A percentile compares a stretch with the other conserved stretches of the same genome.
phyloP scores from a whole-genome alignment of 2,329 filamentous ascomycete species.

The Aureobasidium subglaciale region DNA sequence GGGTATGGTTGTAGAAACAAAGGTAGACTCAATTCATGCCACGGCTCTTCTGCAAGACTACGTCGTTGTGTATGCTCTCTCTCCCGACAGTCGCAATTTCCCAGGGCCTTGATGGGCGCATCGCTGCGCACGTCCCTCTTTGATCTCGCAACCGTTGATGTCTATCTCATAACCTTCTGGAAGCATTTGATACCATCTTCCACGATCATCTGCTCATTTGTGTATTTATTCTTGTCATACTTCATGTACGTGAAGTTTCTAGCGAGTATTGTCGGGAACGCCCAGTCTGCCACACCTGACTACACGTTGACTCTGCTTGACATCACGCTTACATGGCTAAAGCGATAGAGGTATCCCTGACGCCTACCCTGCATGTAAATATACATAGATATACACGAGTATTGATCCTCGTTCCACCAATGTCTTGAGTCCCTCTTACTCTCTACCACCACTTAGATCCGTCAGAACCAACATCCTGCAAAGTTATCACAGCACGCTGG shows the following conservation, averaged over 20 bases:
- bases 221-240: no score
- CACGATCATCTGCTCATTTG: no score
- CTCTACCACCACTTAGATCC: constrained; percentile 6
- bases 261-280: no score
- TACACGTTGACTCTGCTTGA: not conserved
- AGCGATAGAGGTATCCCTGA: not conserved
- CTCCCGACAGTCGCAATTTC: constrained; percentile 10
- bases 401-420: not conserved
- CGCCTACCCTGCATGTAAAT: not conserved
- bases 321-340: constrained; percentile 1
- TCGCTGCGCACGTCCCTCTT: not conserved
- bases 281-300: not conserved
- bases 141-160: not conserved
- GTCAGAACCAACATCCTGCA: not conserved
- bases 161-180: not conserved
- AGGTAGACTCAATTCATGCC: not conserved
- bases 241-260: no score
- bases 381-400: not conserved
- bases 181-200: no score
- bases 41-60: not conserved
- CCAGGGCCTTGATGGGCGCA: constrained; percentile 1
- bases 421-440: constrained; percentile 12
- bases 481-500: constrained; percentile 16
- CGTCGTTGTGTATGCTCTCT: not conserved
- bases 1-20: not conserved